Base-by-base conservation (phyloP, 1,284 basidiomycete species). In the Austroboletus olivaceoglutinosus region DNA sequence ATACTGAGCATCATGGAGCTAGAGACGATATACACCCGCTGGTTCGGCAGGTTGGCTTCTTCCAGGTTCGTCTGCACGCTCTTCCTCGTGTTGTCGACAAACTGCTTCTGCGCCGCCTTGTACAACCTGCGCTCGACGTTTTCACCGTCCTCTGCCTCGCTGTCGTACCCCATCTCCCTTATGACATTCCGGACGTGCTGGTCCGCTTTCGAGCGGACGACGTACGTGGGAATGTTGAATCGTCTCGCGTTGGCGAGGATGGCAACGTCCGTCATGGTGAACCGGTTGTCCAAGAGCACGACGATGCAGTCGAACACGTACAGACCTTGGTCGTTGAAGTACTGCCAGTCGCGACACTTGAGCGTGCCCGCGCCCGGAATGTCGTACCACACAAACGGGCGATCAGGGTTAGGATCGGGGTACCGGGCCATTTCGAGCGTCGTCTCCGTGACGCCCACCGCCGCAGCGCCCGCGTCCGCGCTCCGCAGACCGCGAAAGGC, bases 191-290 rank as follows among this genome's bases (percentile, higher is more conserved):
- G 52, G 47, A 69, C 64, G 44, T 70, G 66, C 21, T 62, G 60
- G 47, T 72, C 69, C 0, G 70, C 59, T 50, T 71, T 70, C 5
- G 70, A 73, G 9, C 69, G 69, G n/a, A 72, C 69, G 34, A 71
- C 65, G 40, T 62, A 65, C 2, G 59, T 56, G 8, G 71, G 71
- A 40, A 71, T 72, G 0, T 54, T 54, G 54, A 61, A 71, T 22
- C 59, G 62, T 31, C 54, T 57, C 36, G 59, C 62, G 49, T 67
- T 72, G 2, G 49, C 29, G 16, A 67, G 37, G n/a, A 67, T 67
- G 16, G 64, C 65, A 33, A 57, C 50, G 36, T 69, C 68, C 9
- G 63, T 67, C 57, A 62, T 66, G 7, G 66, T 67, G 39, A 67
- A 70, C 2, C 65, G 68, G 27, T 53, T 65, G 45, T 69, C 57